Percentiles rank a stretch among this genome's conserved stretches.
These are phyloP conservation scores for Escallonia rubra DNA, from an alignment of 129 eudicot species.

Conservation along the genomic window DNA sequence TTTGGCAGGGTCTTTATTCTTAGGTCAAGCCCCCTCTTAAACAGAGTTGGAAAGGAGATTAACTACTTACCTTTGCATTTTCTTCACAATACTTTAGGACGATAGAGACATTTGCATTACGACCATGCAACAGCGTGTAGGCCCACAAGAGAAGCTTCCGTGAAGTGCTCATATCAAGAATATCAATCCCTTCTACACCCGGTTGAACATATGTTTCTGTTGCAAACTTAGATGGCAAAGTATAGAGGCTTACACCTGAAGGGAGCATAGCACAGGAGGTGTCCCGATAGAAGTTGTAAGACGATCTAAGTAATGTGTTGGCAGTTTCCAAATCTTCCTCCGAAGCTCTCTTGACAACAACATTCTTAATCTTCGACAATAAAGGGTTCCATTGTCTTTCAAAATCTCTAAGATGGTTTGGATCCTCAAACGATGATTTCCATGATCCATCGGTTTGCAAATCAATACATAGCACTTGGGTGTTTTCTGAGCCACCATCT, in stretches of 20 bases:
- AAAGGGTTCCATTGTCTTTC: slow-evolving; percentile 68
- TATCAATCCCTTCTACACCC: slow-evolving; percentile 52
- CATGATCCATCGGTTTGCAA: slow-evolving; percentile 70
- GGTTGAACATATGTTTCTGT: slow-evolving; percentile 61
- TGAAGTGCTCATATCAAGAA: slow-evolving; percentile 64
- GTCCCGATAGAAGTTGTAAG: slow-evolving; percentile 76
- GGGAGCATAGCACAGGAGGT: slow-evolving; percentile 72
- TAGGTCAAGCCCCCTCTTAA: background rate
- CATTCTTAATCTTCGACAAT: slow-evolving; percentile 74
- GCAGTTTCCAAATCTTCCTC: slow-evolving; percentile 84
- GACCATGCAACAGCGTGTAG: slow-evolving; percentile 79
- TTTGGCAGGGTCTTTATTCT: background rate
- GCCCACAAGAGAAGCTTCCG: slow-evolving; percentile 95
- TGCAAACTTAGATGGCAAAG: slow-evolving; percentile 58
- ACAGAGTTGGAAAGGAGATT: background rate
- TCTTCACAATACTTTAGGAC: slow-evolving; percentile 91
- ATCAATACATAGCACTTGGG: slow-evolving; percentile 74
- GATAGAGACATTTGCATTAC: slow-evolving; percentile 54
- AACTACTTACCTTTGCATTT: slow-evolving; percentile 60
- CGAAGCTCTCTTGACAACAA: slow-evolving; percentile 56
- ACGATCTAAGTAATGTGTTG: slow-evolving; percentile 63
- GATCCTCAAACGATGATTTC: slow-evolving; percentile 73
- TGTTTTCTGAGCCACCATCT: slow-evolving; percentile 39
- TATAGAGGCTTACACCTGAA: slow-evolving; percentile 74
- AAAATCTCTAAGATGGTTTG: slow-evolving; percentile 47